Conservation (phyloP, 1,139 yeast species). For the Protomyces inouyei region DNA sequence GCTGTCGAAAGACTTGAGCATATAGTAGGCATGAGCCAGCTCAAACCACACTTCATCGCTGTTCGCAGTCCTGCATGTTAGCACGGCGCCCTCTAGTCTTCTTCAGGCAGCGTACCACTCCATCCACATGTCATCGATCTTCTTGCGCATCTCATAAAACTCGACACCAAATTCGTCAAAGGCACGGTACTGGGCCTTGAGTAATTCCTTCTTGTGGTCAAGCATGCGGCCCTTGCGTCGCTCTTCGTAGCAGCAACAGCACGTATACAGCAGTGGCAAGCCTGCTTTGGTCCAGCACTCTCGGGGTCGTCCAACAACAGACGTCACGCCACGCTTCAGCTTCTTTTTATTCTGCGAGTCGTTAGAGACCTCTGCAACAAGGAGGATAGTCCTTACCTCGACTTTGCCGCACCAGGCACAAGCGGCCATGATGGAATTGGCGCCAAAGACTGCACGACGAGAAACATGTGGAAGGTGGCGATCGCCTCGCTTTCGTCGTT, state of each 20-base stretch:
- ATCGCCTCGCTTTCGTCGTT: neutral
- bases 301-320: slow-evolving; percentile 21
- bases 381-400: neutral
- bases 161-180: slow-evolving; percentile 14
- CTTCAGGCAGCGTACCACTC: neutral
- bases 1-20: slow-evolving; percentile 2
- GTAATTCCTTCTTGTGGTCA: slow-evolving; percentile 24
- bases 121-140: neutral
- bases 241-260: slow-evolving; percentile 25
- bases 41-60: slow-evolving; percentile 19
- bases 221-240: slow-evolving; percentile 18
- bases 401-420: neutral
- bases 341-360: neutral
- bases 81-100: neutral
- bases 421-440: neutral
- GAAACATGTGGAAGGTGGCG: neutral
- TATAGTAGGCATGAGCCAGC: slow-evolving; percentile 13
- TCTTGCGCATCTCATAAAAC: slow-evolving; percentile 17
- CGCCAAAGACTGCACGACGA: neutral
- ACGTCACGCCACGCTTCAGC: slow-evolving; percentile 20
- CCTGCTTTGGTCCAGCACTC: slow-evolving; percentile 16
- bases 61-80: slow-evolving; percentile 7
- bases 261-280: slow-evolving; percentile 15
- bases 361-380: neutral
- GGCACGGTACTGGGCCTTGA: slow-evolving; percentile 17